A percentile compares a stretch with the other conserved stretches of the same genome.
These are phyloP conservation scores for Insectozyma bohioensis DNA, from an alignment of 1,139 yeast species.

Conservation along the genomic window DNA sequence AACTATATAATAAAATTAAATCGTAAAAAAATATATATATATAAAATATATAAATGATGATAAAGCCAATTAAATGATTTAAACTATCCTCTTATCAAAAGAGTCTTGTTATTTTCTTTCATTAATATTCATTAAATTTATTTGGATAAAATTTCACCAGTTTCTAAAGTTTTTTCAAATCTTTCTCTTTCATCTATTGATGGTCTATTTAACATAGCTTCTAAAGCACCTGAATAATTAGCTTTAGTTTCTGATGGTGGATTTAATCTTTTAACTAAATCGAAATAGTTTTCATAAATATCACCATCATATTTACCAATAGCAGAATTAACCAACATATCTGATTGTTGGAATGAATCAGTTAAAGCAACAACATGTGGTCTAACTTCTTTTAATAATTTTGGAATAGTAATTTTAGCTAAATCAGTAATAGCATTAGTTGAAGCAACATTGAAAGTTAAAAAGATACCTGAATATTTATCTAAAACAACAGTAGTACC, in stretches of 20 bases:
- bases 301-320: slow-evolving; percentile 48
- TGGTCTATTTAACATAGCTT: slow-evolving; percentile 39
- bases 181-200: slow-evolving; percentile 40
- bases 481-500: slow-evolving; percentile 33
- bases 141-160: slow-evolving; percentile 33
- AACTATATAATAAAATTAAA: too few relatives aligned
- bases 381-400: slow-evolving; percentile 38
- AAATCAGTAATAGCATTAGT: slow-evolving; percentile 34
- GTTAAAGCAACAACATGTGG: slow-evolving; percentile 47
- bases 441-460: slow-evolving; percentile 35
- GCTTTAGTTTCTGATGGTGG: slow-evolving; percentile 40
- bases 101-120: neutral
- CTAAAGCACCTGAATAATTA: slow-evolving; percentile 37
- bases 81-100: slow-evolving; percentile 9
- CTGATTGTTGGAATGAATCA: slow-evolving; percentile 50
- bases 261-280: slow-evolving; percentile 35
- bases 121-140: slow-evolving; percentile 11
- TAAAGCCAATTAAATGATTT: too few relatives aligned
- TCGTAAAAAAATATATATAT: too few relatives aligned
- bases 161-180: slow-evolving; percentile 29
- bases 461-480: slow-evolving; percentile 40
- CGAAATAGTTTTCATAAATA: slow-evolving; percentile 47
- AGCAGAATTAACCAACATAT: slow-evolving; percentile 43
- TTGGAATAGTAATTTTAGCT: slow-evolving; percentile 33
- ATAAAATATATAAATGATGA: too few relatives aligned